Evolutionary conservation across 306 rosid species (phyloP).

Genomic region (Quercus bicolor): DNA sequence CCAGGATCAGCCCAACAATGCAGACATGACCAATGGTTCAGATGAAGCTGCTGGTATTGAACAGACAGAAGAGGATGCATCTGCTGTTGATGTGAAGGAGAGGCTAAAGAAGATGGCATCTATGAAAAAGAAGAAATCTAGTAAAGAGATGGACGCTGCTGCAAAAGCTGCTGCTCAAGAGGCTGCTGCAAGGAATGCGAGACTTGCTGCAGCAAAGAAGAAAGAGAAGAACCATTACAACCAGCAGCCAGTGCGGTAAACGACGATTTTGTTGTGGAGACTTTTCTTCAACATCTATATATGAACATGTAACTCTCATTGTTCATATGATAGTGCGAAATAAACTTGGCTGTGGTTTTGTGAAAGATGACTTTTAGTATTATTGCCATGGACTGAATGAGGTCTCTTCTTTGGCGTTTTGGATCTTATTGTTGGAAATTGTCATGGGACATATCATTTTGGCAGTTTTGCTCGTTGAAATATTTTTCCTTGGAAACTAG

Average conservation of each 20-base stretch:
- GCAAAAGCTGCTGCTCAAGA: conserved; percentile 86
- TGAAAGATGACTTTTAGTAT: conserved; percentile 37
- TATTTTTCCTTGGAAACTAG: conserved; percentile 30
- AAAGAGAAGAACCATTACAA: conserved; percentile 93
- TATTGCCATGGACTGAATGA: conserved; percentile 45
- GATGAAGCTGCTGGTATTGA: conserved; percentile 40
- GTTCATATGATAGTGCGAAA: conserved; percentile 61
- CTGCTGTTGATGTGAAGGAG: conserved; percentile 76
- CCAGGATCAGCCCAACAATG: conserved; percentile 51
- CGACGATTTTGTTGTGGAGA: not conserved
- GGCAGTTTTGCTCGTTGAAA: conserved; percentile 33
- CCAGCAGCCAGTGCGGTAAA: conserved; percentile 86
- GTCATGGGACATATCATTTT: conserved; percentile 37
- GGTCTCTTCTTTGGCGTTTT: conserved; percentile 29
- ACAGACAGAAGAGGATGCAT: conserved; percentile 54
- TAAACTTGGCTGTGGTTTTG: conserved; percentile 45
- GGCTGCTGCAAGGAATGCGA: conserved; percentile 85
- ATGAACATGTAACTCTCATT: conserved; percentile 55
- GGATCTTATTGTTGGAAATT: conserved; percentile 38
- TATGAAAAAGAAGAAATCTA: conserved; percentile 76
- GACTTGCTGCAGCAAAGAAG: conserved; percentile 87
- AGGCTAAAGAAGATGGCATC: conserved; percentile 76
- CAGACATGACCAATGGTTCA: conserved; percentile 40
- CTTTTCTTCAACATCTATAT: conserved; percentile 34
- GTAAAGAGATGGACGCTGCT: conserved; percentile 80